phyloP scores from a whole-genome alignment of 1,284 basidiomycete genomes.

The Pyrrhoderma noxium region DNA sequence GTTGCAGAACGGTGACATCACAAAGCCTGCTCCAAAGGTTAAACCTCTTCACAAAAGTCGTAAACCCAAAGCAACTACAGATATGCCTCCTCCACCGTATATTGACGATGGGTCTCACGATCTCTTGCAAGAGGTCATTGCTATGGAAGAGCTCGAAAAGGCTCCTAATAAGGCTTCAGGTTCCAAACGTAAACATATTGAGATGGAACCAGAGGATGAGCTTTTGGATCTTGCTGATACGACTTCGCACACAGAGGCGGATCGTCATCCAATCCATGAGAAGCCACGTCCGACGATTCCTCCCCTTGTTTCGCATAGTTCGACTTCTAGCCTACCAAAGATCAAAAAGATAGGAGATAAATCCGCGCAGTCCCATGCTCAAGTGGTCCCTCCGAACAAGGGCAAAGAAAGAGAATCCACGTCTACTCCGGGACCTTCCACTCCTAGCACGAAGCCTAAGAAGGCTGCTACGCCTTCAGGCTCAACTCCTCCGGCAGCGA shows the following conservation, averaged over 20 bases:
- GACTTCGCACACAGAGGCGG: conserved; percentile 6
- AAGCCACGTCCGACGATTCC: conserved; percentile 47
- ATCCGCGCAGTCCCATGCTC: conserved; percentile 14
- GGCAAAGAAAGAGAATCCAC: conserved; percentile 46
- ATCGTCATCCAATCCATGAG: conserved; percentile 10
- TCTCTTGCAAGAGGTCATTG: conserved; percentile 71
- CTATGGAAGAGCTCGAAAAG: conserved; percentile 61
- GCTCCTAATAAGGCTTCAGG: conserved; percentile 16
- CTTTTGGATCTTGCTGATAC: conserved; percentile 24
- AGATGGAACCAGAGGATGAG: conserved; percentile 19
- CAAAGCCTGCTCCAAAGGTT: conserved; percentile 4
- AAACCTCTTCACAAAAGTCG: conserved; percentile 31
- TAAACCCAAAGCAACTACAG: conserved; percentile 29
- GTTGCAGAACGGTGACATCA: conserved; percentile 18
- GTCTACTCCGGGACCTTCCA: conserved; percentile 20
- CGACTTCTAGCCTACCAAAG: conserved; percentile 7
- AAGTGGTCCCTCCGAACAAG: conserved; percentile 37
- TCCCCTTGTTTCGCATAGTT: conserved; percentile 3
- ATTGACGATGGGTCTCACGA: conserved; percentile 73
- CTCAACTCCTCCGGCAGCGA: conserved; percentile 26
- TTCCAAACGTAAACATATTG: conserved; percentile 14
- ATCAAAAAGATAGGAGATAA: conserved; percentile 6
- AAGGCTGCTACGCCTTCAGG: conserved; percentile 26
- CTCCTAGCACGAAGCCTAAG: conserved; percentile 36
- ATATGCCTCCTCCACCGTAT: conserved; percentile 54